Evolutionary conservation across 2,329 filamentous ascomycete species (phyloP).

Genomic region (Ceratocystis diversiconidia): DNA sequence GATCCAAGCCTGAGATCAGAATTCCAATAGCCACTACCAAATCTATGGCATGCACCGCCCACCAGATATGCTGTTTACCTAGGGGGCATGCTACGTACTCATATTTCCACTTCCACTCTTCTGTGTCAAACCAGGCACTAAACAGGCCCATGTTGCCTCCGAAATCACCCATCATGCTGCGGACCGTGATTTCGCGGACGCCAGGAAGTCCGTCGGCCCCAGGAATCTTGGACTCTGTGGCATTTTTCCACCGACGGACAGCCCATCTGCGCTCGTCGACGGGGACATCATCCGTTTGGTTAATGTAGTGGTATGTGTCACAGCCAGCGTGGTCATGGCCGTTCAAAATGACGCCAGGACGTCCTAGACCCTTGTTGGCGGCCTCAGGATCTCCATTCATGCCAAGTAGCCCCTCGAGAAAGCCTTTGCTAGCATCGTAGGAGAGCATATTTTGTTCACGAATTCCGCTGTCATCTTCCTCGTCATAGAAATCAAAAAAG

Average conservation of each 20-base stretch:
- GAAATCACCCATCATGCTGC: constrained; percentile 97
- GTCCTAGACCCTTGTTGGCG: constrained; percentile 47
- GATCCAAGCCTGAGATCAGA: constrained; percentile 3
- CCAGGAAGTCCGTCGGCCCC: constrained; percentile 39
- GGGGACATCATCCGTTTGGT: constrained; percentile 38
- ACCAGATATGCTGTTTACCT: constrained; percentile 87
- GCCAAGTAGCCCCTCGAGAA: constrained; percentile 76
- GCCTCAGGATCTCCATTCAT: constrained; percentile 50
- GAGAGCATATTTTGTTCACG: constrained; percentile 87
- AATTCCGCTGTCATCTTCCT: constrained; percentile 53
- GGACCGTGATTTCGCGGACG: constrained; percentile 77
- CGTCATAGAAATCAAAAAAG: constrained; percentile 62
- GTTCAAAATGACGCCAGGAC: constrained; percentile 68
- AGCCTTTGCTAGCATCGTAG: constrained; percentile 51
- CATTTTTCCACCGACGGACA: constrained; percentile 34
- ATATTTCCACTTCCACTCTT: constrained; percentile 60
- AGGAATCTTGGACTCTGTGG: constrained; percentile 29
- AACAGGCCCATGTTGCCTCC: constrained; percentile 82
- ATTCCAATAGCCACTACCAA: constrained; percentile 3
- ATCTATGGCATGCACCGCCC: constrained; percentile 31
- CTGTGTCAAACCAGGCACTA: constrained; percentile 74
- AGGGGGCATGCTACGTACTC: constrained; percentile 67
- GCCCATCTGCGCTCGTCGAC: constrained; percentile 36
- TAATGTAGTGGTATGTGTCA: constrained; percentile 72
- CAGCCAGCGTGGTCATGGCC: constrained; percentile 95